These are phyloP conservation scores for Leccinum sublutescens DNA, from an alignment of 768 basidiomycete genomes.

Conservation along the genomic window DNA sequence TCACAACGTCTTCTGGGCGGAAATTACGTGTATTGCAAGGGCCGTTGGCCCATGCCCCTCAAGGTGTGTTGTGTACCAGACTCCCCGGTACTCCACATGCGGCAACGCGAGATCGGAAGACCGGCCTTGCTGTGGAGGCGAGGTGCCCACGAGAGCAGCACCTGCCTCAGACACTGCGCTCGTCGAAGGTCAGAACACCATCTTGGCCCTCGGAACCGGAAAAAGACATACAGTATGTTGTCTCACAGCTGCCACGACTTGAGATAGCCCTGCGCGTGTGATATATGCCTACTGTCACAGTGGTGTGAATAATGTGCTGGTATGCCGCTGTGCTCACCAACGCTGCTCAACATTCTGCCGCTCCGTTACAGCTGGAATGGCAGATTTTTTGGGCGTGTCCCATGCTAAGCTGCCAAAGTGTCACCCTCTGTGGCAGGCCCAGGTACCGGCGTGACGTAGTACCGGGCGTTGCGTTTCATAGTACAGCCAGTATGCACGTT, in stretches of 20 bases:
- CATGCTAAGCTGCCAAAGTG: slow-evolving; percentile 2
- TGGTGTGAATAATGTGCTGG: not conserved
- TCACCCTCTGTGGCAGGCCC: slow-evolving; percentile 5
- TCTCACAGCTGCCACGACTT: slow-evolving; percentile 8
- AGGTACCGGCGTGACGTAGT: not conserved
- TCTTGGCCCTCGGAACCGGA: slow-evolving; percentile 26
- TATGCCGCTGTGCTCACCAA: not conserved
- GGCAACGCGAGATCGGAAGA: slow-evolving; percentile 4
- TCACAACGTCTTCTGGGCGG: slow-evolving; percentile 13
- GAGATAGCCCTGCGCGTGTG: slow-evolving; percentile 9
- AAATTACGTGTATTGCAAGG: slow-evolving; percentile 22
- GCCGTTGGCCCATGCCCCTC: slow-evolving; percentile 3
- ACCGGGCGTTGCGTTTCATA: slow-evolving; percentile 1
- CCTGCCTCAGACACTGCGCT: slow-evolving; percentile 10
- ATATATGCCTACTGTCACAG: slow-evolving; percentile 5
- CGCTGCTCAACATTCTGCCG: not conserved
- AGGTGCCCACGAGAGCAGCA: slow-evolving; percentile 15
- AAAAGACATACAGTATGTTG: not conserved
- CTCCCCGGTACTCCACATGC: slow-evolving; percentile 1
- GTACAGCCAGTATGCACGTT: not conserved
- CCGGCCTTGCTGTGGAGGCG: slow-evolving; percentile 22
- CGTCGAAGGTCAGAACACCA: slow-evolving; percentile 8
- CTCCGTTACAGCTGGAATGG: not conserved
- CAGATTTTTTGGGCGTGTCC: not conserved
- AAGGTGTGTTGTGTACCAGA: not conserved